phyloP scores from a whole-genome alignment of 2,329 filamentous ascomycete species.

The Fusarium piperis region DNA sequence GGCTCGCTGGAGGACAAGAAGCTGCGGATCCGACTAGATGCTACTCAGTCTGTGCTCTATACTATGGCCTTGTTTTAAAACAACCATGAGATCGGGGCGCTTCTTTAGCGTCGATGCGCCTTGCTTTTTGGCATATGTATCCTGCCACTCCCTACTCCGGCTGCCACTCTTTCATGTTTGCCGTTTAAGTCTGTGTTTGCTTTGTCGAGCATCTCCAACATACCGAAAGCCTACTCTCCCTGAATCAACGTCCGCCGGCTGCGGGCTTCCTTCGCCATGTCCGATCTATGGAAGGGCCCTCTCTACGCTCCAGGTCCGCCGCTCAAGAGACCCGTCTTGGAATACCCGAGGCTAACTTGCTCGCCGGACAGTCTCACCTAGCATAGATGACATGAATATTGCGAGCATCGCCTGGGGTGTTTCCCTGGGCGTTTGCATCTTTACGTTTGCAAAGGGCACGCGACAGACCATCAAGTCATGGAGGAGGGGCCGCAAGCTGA shows the following conservation, averaged over 20 bases:
- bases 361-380: slow-evolving; percentile 9
- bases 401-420: slow-evolving; percentile 43
- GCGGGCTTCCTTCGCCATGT: slow-evolving; percentile 16
- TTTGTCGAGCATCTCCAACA: neutral
- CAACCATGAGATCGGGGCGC: slow-evolving; percentile 8
- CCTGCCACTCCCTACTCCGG: slow-evolving; percentile 2
- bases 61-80: neutral
- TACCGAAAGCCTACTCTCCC: neutral
- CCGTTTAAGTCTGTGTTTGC: neutral
- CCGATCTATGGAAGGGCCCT: slow-evolving; percentile 23
- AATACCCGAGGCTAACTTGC: neutral
- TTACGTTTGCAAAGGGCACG: slow-evolving; percentile 35
- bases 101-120: slow-evolving; percentile 18
- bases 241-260: neutral
- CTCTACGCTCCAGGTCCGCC: neutral
- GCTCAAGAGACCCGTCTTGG: neutral
- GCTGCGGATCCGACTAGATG: slow-evolving; percentile 33
- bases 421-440: slow-evolving; percentile 40
- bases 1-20: slow-evolving; percentile 16
- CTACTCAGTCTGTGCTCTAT: slow-evolving; percentile 25
- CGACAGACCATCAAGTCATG: slow-evolving; percentile 39
- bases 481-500: slow-evolving; percentile 34
- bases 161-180: neutral
- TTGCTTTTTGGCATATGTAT: slow-evolving; percentile 26
- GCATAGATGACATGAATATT: slow-evolving; percentile 39